Evolutionary conservation across 2,329 filamentous ascomycete genomes (phyloP).

Genomic region (Penicillium sp.): DNA sequence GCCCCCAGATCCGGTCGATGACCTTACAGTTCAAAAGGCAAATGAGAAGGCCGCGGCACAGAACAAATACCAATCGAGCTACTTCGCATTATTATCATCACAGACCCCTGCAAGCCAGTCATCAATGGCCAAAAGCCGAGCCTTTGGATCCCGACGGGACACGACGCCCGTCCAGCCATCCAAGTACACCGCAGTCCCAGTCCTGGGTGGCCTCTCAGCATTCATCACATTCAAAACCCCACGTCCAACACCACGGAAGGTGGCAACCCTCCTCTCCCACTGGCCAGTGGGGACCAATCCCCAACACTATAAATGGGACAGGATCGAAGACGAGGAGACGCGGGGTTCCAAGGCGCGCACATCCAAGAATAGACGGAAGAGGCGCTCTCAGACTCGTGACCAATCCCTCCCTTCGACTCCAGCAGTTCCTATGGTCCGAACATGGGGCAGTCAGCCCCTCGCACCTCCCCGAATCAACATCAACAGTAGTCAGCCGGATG

Average conservation of each 20-base stretch:
- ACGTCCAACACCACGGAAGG: slow-evolving; percentile 22
- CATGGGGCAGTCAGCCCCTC: slow-evolving; percentile 37
- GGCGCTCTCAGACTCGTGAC: slow-evolving; percentile 23
- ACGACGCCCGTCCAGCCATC: neutral
- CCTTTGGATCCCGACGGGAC: neutral
- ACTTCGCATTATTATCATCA: slow-evolving; percentile 2
- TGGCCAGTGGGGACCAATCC: slow-evolving; percentile 38
- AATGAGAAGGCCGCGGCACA: slow-evolving; percentile 4
- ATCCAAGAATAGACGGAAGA: slow-evolving; percentile 29
- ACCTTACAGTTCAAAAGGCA: neutral
- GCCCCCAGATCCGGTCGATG: neutral
- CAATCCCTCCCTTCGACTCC: slow-evolving; percentile 26
- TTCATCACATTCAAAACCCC: slow-evolving; percentile 30
- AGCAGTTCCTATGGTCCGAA: slow-evolving; percentile 22
- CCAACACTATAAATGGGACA: slow-evolving; percentile 35
- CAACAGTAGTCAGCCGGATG: slow-evolving; percentile 37
- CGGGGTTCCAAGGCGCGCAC: slow-evolving; percentile 15
- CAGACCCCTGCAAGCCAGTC: slow-evolving; percentile 4
- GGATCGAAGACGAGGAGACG: slow-evolving; percentile 24
- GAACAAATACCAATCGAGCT: slow-evolving; percentile 3
- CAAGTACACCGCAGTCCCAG: neutral
- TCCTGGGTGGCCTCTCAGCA: slow-evolving; percentile 27
- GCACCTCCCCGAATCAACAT: slow-evolving; percentile 19
- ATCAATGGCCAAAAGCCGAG: neutral
- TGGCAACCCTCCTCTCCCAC: slow-evolving; percentile 34